Percentiles rank a stretch among this genome's conserved stretches.
Evolutionary conservation across 306 rosid genomes (phyloP).

Genomic region (Gillenia trifoliata): DNA sequence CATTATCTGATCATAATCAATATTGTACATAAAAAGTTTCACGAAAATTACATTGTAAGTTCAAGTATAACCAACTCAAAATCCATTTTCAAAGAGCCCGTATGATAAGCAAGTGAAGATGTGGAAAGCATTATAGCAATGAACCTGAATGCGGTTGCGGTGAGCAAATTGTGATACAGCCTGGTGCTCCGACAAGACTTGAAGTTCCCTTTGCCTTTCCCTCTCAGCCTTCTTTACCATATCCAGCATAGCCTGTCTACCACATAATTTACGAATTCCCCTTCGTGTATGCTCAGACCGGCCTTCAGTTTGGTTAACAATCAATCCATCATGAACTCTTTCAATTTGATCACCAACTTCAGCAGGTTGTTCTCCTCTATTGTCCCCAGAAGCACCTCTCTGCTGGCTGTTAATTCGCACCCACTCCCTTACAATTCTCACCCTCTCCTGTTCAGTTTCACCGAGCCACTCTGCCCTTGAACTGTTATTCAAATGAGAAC

Average conservation of each 20-base stretch:
- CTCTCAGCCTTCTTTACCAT: slow-evolving; percentile 78
- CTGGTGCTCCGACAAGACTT: slow-evolving; percentile 55
- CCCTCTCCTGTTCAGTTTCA: slow-evolving; percentile 91
- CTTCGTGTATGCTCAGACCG: slow-evolving; percentile 52
- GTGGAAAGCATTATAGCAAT: slow-evolving; percentile 9
- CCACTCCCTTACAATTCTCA: slow-evolving; percentile 80
- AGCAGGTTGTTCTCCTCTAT: slow-evolving; percentile 60
- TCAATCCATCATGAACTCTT: slow-evolving; percentile 53
- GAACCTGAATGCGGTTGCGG: slow-evolving; percentile 97
- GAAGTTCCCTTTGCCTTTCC: slow-evolving; percentile 76
- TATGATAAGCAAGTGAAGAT: not conserved
- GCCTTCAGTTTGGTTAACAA: slow-evolving; percentile 63
- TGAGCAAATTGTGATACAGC: slow-evolving; percentile 85
- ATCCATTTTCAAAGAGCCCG: slow-evolving; percentile 5
- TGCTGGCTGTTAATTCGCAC: slow-evolving; percentile 71
- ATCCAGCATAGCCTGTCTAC: slow-evolving; percentile 89
- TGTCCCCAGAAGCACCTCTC: slow-evolving; percentile 47
- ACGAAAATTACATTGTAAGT: not conserved
- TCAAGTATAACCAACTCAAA: not conserved
- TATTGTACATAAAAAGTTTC: not conserved
- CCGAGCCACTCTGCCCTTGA: slow-evolving; percentile 70
- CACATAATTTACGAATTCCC: slow-evolving; percentile 75
- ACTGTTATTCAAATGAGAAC: slow-evolving; percentile 41
- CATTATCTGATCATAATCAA: not conserved
- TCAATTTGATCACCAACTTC: slow-evolving; percentile 52